Evolutionary conservation across 495 filamentous ascomycete species (phyloP).

Genomic region (Clavariopsis aquatica): DNA sequence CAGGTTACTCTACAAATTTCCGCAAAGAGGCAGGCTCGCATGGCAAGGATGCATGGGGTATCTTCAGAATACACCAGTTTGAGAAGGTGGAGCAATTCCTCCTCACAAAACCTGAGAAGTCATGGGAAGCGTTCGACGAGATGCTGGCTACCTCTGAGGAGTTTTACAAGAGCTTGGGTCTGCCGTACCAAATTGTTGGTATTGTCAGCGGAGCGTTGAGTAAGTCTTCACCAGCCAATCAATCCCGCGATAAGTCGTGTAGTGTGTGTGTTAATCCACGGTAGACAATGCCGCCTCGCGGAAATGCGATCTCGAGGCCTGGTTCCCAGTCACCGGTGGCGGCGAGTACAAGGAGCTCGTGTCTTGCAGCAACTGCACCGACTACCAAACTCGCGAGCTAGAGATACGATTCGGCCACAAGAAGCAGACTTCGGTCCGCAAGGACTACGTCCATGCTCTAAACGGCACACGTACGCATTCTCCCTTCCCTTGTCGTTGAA

Average conservation of each 20-base stretch:
- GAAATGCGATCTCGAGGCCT: slow-evolving; percentile 95
- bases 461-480: slow-evolving; percentile 53
- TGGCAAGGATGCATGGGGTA: slow-evolving; percentile 95
- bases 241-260: too few relatives aligned
- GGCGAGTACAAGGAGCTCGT: slow-evolving; percentile 86
- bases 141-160: slow-evolving; percentile 91
- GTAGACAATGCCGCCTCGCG: slow-evolving; percentile 86
- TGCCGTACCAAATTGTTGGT: slow-evolving; percentile 86
- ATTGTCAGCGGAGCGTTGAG: slow-evolving; percentile 75
- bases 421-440: slow-evolving; percentile 74
- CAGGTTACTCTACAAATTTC: slow-evolving; percentile 92
- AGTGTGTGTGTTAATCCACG: too few relatives aligned
- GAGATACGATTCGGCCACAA: slow-evolving; percentile 74
- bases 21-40: slow-evolving; percentile 90
- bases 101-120: slow-evolving; percentile 89
- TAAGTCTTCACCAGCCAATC: neutral
- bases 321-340: slow-evolving; percentile 94
- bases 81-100: slow-evolving; percentile 67
- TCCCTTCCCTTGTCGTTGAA: neutral
- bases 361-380: slow-evolving; percentile 92
- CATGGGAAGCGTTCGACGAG: slow-evolving; percentile 87
- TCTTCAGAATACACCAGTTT: slow-evolving; percentile 98
- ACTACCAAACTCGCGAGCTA: slow-evolving; percentile 87
- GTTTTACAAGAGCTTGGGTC: slow-evolving; percentile 85
- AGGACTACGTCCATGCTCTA: slow-evolving; percentile 91